Base-by-base conservation (phyloP, 2,329 filamentous ascomycete genomes). In the Pseudocercospora pini-densiflorae region DNA sequence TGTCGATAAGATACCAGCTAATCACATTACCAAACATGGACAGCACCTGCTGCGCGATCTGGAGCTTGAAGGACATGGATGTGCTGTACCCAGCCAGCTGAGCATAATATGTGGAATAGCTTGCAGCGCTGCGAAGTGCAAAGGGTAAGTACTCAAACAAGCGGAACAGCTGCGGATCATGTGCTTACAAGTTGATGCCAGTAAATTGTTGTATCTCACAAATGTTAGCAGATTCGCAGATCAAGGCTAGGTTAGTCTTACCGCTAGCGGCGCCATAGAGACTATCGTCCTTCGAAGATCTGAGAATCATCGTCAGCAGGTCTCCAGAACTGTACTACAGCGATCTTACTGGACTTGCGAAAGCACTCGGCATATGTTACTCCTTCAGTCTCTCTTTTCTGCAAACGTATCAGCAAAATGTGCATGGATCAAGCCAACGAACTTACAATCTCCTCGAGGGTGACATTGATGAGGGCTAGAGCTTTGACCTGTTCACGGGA, bases 31-130 rank as follows among this genome's bases (percentile, higher is more conserved):
- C 81, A 4, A 79, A 47, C 16, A 81, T 74, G 1, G 78, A 81
- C 5, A 79, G 64, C 2, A 77, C 74, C 57, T 81, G 80, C 67
- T 82, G 80, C 9, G 75, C 74, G 53, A 82, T 82, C 59, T 80
- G 76, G 1, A 82, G 72, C 60, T 72, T 77, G 72, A 81, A 82
- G 61, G 75, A 77, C 64, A 73, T 75, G 2, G 67, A 59, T 0
- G 77, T 78, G 49, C 73, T 75, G 67, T 78, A 81, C 8, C 81
- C 81, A 9, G 81, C 80, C 2, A 82, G 72, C 64, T 83, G 78
- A 57, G 78, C 73, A 68, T 82, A 83, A 71, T 83, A 83, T 2
- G 80, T 81, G n/a, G 73, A 72, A 66, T 83, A 83, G 6, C 72
- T 69, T 1, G 77, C 71, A 1, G 77, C 72, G 12, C 33, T 36